Base-by-base conservation (phyloP, 305 asterid genomes). In the Plantago lanceolata region DNA sequence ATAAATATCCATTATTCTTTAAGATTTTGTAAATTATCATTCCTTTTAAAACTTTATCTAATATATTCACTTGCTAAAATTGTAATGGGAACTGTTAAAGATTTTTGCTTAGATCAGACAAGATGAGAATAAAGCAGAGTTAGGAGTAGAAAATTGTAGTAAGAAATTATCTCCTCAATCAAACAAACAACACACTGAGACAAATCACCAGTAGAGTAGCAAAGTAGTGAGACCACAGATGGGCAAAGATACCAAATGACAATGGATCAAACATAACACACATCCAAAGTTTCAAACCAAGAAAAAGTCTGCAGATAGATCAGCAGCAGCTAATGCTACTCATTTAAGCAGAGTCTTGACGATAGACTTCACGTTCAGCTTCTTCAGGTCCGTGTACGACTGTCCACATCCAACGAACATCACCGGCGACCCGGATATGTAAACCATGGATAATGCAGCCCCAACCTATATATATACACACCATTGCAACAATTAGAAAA, bases 351-450 rank as follows among this genome's bases (percentile, higher is more conserved):
- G 95, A 57, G 96, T 87, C 81, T 92, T 92, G 61, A 87, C 90
- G 2, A 92, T 89, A 71, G 98, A 78, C 84, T 92, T 92, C 19
- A 84, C 91, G 35, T 90, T 86, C 17, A 90, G 96, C 90, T 90
- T 88, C 94, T 88, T 90, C 84, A 90, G 68, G 70, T 88, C 97
- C 0, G 94, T 88, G 33, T 91, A 88, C 0, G 97, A 88, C 83
- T 91, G 96, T 62, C 96, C 97, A 56, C 97, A 91, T 33, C 97
- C 96, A 53, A 91, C 94, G 52, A 91, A 91, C 95, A 91, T 91
- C 51, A 91, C 95, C 0, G 98, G 98, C 28, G 98, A 76, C 40
- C 98, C 98, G n/a, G 98, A 91, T 18, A 85, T 77, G 76, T 91
- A 91, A 33, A 91, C 98, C 98, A 91, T 91, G 2, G 98, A 91